Evolutionary conservation across 2,329 filamentous ascomycete species (phyloP).

Genomic region (Metarhizium guizhouense): DNA sequence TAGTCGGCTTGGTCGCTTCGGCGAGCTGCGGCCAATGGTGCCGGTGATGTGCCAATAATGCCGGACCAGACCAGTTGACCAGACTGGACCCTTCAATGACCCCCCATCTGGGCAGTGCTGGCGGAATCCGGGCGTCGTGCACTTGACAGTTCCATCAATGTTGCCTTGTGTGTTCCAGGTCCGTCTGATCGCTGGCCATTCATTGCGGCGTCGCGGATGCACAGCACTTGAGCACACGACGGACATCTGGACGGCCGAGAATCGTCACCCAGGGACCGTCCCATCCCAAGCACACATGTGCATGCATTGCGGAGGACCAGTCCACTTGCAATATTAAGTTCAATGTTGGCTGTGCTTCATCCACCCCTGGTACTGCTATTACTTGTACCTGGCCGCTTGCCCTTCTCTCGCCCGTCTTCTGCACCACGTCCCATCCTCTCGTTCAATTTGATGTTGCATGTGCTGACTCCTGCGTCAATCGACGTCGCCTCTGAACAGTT

Average conservation of each 20-base stretch:
- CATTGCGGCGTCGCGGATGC: too few species aligned
- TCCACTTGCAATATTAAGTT: background rate
- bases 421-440: background rate
- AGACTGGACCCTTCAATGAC: too few species aligned
- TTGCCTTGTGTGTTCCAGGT: too few species aligned
- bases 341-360: background rate
- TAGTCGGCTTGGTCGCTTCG: background rate
- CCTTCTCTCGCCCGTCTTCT: background rate
- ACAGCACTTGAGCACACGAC: too few species aligned
- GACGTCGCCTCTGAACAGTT: conserved; percentile 40
- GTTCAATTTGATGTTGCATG: background rate
- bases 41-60: background rate
- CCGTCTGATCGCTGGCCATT: too few species aligned
- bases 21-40: background rate
- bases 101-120: too few species aligned
- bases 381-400: background rate
- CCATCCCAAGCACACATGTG: too few species aligned
- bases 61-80: too few species aligned
- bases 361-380: background rate
- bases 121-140: too few species aligned
- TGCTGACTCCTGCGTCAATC: background rate
- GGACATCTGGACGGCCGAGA: too few species aligned
- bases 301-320: background rate
- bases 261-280: too few species aligned
- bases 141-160: too few species aligned